phyloP scores from a whole-genome alignment of 1,284 basidiomycete genomes.

The Papiliotrema flavescens region DNA sequence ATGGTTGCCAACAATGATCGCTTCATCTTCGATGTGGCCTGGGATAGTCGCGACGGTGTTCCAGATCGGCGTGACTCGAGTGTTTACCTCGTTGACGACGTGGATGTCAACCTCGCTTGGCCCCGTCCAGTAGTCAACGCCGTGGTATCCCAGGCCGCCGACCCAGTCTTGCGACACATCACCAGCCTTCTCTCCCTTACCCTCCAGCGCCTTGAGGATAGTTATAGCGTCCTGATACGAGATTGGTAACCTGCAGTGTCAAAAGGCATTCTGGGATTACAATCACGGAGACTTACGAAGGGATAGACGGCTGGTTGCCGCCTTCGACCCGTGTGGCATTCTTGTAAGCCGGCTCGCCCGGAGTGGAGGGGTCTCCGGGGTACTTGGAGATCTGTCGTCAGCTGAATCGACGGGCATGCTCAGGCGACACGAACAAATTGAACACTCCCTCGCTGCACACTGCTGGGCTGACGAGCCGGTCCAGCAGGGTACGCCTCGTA shows the following conservation, averaged over 20 bases:
- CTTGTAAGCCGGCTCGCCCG: conserved; percentile 80
- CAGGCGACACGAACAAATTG: conserved; percentile 63
- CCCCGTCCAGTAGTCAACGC: conserved; percentile 55
- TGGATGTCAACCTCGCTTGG: conserved; percentile 51
- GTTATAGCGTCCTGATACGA: conserved; percentile 54
- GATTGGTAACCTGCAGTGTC: conserved; percentile 45
- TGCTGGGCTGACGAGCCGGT: conserved; percentile 70
- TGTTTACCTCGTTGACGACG: conserved; percentile 60
- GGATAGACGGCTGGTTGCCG: conserved; percentile 73
- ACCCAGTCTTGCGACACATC: conserved; percentile 50
- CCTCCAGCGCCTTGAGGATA: conserved; percentile 49
- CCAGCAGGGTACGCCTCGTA: conserved; percentile 76
- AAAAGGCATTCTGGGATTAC: background rate
- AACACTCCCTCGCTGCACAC: conserved; percentile 80
- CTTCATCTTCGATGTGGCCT: conserved; percentile 79
- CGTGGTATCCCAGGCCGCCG: conserved; percentile 50
- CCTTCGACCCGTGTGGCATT: conserved; percentile 69
- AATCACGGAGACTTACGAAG: conserved; percentile 60
- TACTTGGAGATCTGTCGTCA: conserved; percentile 52
- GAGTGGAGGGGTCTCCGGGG: conserved; percentile 65
- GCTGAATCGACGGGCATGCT: background rate
- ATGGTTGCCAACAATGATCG: conserved; percentile 80
- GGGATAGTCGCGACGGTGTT: conserved; percentile 85
- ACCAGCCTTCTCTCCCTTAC: conserved; percentile 34
- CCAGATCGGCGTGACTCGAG: conserved; percentile 60